Percentiles rank a stretch among this genome's conserved stretches.
Evolutionary conservation across 2,329 filamentous ascomycete genomes (phyloP).

Genomic region (Xylariaceae sp.): DNA sequence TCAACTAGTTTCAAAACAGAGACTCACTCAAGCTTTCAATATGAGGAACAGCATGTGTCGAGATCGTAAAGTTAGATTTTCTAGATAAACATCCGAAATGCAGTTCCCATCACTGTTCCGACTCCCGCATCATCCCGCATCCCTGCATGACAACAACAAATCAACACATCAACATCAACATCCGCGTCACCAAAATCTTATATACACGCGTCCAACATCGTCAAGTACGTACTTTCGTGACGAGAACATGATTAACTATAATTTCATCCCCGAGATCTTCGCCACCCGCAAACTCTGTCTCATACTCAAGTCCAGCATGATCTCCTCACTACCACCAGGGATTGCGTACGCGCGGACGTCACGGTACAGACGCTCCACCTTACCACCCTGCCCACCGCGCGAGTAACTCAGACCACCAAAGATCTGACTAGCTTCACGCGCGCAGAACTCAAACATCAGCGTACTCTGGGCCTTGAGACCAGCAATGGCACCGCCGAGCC

Average conservation of each 20-base stretch:
- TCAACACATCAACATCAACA: background rate
- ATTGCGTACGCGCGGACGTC: constrained; percentile 96
- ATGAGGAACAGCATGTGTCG: too few relatives aligned
- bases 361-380: constrained; percentile 89
- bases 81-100: too few relatives aligned
- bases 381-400: constrained; percentile 87
- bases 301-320: constrained; percentile 96
- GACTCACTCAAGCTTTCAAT: too few relatives aligned
- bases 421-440: constrained; percentile 92
- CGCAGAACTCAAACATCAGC: constrained; percentile 95
- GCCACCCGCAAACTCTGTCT: constrained; percentile 84
- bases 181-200: background rate
- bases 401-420: constrained; percentile 92
- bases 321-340: constrained; percentile 93
- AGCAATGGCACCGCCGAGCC: constrained; percentile 90
- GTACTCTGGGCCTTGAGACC: constrained; percentile 91
- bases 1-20: too few relatives aligned
- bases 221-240: background rate
- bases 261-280: constrained; percentile 90
- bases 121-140: too few relatives aligned
- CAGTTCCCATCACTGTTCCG: too few relatives aligned
- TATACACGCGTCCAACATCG: background rate
- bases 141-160: too few relatives aligned
- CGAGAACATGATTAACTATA: constrained; percentile 46
- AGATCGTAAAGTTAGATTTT: too few relatives aligned